Percentiles rank a stretch among this genome's conserved stretches.
Conservation (phyloP, 2,329 filamentous ascomycete species). For the Trichoderma polysporum region DNA sequence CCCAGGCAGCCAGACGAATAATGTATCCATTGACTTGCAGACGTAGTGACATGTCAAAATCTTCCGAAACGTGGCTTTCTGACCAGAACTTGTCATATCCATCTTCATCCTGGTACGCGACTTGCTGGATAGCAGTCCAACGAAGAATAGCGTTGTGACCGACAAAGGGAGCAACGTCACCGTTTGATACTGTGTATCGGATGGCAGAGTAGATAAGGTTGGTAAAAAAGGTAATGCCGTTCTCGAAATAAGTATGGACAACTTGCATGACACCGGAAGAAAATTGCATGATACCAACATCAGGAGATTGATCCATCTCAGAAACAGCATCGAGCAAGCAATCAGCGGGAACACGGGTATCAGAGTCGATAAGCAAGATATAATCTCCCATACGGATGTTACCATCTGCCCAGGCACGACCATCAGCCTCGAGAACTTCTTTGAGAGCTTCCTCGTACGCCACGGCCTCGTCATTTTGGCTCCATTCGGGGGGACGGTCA, state of each 20-base stretch:
- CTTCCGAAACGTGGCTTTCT: conserved; percentile 75
- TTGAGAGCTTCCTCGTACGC: conserved; percentile 66
- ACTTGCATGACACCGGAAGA: conserved; percentile 79
- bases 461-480: conserved; percentile 64
- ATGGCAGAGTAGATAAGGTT: conserved; percentile 76
- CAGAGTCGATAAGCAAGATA: conserved; percentile 72
- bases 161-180: conserved; percentile 75
- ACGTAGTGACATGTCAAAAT: conserved; percentile 79
- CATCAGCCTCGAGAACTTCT: conserved; percentile 65
- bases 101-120: conserved; percentile 67
- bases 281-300: conserved; percentile 78
- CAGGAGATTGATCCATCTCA: conserved; percentile 77
- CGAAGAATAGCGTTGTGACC: conserved; percentile 77
- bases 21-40: conserved; percentile 71
- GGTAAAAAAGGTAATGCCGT: conserved; percentile 69
- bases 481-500: conserved; percentile 62
- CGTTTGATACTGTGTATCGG: conserved; percentile 73
- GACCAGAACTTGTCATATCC: conserved; percentile 81
- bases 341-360: conserved; percentile 74
- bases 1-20: conserved; percentile 71
- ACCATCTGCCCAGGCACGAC: conserved; percentile 76
- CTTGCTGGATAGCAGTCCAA: conserved; percentile 73
- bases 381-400: conserved; percentile 86
- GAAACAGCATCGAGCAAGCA: conserved; percentile 77
- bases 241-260: conserved; percentile 70